Evolutionary conservation across 805 yeast species (phyloP).

Genomic region (Pichia insulana): DNA sequence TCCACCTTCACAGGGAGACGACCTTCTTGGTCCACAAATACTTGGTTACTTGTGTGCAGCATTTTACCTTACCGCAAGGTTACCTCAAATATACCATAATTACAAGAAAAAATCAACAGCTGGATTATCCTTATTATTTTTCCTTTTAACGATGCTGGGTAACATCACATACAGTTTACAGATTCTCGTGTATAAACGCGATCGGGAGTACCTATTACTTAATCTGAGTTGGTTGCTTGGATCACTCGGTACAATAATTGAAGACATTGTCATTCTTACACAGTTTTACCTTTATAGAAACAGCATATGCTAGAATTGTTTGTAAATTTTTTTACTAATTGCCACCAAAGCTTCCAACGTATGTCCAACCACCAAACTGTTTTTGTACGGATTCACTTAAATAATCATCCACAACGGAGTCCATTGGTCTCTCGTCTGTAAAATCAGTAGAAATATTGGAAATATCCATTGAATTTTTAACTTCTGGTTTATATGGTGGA

Average conservation of each 20-base stretch:
- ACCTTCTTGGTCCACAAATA: conserved; percentile 39
- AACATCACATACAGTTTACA: conserved; percentile 70
- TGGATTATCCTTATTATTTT: conserved; percentile 79
- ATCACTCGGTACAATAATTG: conserved; percentile 66
- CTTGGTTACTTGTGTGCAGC: conserved; percentile 64
- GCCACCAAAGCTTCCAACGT: conserved; percentile 46
- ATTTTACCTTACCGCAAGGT: conserved; percentile 60
- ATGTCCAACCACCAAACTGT: conserved; percentile 99
- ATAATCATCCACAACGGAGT: conserved; percentile 88
- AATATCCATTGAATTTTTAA: conserved; percentile 77
- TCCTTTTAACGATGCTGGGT: conserved; percentile 65
- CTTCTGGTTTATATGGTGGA: conserved; percentile 94
- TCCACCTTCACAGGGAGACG: conserved; percentile 5
- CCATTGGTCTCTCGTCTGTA: conserved; percentile 88
- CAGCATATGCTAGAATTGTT: background rate
- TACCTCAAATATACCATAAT: conserved; percentile 82
- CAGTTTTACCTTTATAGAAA: conserved; percentile 55
- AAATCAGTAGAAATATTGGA: conserved; percentile 90
- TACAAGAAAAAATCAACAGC: conserved; percentile 67
- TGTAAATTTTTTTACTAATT: background rate
- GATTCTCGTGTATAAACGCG: conserved; percentile 57
- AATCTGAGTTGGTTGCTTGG: conserved; percentile 76
- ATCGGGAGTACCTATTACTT: conserved; percentile 46
- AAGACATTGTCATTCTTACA: conserved; percentile 55
- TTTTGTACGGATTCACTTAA: conserved; percentile 92